phyloP scores from a whole-genome alignment of 2,329 filamentous ascomycete species.

The Ascochyta rabiei region DNA sequence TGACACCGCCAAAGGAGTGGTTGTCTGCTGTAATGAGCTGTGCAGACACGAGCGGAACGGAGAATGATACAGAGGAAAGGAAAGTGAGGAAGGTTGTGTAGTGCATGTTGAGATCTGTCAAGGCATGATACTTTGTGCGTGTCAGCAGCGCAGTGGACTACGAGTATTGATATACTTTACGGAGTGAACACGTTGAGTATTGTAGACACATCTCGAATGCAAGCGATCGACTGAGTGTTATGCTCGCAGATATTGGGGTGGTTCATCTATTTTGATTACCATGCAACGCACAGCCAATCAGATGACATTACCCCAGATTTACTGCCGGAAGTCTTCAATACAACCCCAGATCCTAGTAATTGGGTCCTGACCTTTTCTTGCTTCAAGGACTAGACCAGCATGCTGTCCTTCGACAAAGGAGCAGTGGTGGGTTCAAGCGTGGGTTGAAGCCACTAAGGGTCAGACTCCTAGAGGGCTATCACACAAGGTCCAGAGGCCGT shows the following conservation, averaged over 20 bases:
- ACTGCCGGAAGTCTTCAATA: constrained; percentile 4
- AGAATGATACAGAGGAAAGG: constrained; percentile 22
- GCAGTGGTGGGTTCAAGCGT: not conserved
- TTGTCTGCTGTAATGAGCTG: constrained; percentile 38
- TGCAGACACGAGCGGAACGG: constrained; percentile 21
- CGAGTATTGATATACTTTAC: constrained; percentile 29
- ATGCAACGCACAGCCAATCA: constrained; percentile 34
- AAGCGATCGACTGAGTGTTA: constrained; percentile 26
- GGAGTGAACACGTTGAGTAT: constrained; percentile 44
- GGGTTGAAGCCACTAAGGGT: too few species aligned
- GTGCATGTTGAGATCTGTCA: constrained; percentile 31
- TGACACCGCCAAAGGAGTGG: constrained; percentile 45
- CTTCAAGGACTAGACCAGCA: too few species aligned
- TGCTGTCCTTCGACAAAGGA: too few species aligned
- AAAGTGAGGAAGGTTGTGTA: constrained; percentile 26
- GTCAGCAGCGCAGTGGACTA: constrained; percentile 5
- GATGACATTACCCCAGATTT: not conserved
- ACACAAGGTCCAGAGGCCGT: not conserved
- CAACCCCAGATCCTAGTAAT: constrained; percentile 1
- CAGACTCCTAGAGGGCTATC: too few species aligned
- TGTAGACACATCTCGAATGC: constrained; percentile 34
- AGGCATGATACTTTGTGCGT: constrained; percentile 7
- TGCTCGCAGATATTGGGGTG: constrained; percentile 39
- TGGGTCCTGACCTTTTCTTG: not conserved
- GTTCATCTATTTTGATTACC: constrained; percentile 46